Evolutionary conservation across 768 basidiomycete genomes (phyloP).

Genomic region (Suillus occidentalis): DNA sequence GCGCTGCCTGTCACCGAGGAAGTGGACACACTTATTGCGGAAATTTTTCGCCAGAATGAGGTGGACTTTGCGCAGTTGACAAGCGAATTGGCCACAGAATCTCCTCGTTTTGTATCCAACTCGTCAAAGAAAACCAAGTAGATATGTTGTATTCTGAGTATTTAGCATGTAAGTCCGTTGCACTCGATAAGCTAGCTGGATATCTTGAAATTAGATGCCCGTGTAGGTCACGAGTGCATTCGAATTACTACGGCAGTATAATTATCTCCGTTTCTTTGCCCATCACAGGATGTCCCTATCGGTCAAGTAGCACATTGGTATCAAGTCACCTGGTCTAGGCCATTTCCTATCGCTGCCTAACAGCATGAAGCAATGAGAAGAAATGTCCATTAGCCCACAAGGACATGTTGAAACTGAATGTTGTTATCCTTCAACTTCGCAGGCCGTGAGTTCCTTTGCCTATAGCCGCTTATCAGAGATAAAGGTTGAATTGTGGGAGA

Average conservation of each 20-base stretch:
- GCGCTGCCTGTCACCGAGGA: conserved; percentile 29
- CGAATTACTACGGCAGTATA: not conserved
- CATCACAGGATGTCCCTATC: not conserved
- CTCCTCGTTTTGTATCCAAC: conserved; percentile 21
- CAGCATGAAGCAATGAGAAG: not conserved
- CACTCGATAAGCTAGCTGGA: not conserved
- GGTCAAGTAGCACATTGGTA: not conserved
- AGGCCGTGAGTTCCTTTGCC: not conserved
- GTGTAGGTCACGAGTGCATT: not conserved
- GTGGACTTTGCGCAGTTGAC: conserved; percentile 32
- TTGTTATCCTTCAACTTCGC: not conserved
- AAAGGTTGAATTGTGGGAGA: not conserved
- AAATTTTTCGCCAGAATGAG: conserved; percentile 32
- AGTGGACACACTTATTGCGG: conserved; percentile 31
- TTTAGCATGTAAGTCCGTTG: not conserved
- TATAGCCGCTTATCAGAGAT: not conserved
- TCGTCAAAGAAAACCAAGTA: conserved; percentile 26
- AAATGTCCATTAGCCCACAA: not conserved
- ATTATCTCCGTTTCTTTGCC: not conserved
- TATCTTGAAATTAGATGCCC: not conserved
- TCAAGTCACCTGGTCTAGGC: not conserved
- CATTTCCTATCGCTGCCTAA: not conserved
- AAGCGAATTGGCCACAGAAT: conserved; percentile 20
- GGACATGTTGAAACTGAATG: not conserved
- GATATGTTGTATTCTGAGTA: not conserved